These are phyloP conservation scores for Colletotrichum zoysiae DNA, from an alignment of 2,329 filamentous ascomycete genomes.

Conservation along the genomic window DNA sequence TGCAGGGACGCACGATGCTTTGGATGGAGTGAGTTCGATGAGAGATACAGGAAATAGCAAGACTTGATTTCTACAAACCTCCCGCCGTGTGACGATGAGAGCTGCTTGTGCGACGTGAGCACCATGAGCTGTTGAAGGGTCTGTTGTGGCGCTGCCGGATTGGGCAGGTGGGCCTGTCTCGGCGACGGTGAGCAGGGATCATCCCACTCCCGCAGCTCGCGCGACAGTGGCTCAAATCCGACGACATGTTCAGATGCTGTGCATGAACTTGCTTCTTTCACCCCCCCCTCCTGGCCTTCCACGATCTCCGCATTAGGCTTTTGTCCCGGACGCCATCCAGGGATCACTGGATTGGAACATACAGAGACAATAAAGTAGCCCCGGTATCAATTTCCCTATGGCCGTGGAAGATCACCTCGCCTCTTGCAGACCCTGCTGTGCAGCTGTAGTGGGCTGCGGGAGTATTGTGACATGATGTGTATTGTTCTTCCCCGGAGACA, in stretches of 20 bases:
- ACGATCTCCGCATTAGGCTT: too few relatives aligned
- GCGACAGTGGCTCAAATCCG: conserved; percentile 1
- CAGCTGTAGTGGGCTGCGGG: not conserved
- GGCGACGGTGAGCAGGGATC: not conserved
- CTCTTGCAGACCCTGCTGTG: not conserved
- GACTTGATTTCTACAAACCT: not conserved
- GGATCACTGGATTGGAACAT: too few relatives aligned
- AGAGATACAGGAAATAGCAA: not conserved
- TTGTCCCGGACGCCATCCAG: not conserved
- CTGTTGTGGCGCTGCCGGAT: conserved; percentile 1
- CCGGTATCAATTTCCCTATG: too few relatives aligned
- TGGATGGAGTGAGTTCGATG: not conserved
- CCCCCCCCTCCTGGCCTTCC: not conserved
- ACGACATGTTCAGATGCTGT: not conserved
- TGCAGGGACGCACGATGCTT: not conserved
- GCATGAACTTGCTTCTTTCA: not conserved
- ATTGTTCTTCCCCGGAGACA: too few relatives aligned
- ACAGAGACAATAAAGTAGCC: too few relatives aligned
- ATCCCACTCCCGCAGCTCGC: conserved; percentile 1
- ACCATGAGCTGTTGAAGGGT: not conserved
- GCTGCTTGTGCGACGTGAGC: not conserved
- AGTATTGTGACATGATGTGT: not conserved
- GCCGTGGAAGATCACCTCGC: too few relatives aligned
- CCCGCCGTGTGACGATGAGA: not conserved
- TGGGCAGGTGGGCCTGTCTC: conserved; percentile 7